Percentiles rank a stretch among this genome's conserved stretches.
phyloP scores from a whole-genome alignment of 73 alveolate genomes.

The Blepharisma japonicum region DNA sequence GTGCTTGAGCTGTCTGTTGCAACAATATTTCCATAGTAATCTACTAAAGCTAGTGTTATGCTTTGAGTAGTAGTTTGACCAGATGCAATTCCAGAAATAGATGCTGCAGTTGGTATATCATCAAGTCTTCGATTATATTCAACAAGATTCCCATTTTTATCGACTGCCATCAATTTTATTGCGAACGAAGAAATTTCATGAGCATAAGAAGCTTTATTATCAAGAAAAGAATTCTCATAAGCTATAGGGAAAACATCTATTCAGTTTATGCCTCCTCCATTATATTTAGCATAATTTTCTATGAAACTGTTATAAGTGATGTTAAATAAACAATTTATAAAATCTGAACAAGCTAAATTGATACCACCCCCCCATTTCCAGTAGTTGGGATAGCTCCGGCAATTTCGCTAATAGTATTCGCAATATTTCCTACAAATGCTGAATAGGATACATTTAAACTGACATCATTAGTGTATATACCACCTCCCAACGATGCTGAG shows the following conservation, averaged over 20 bases:
- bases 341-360: too few relatives aligned
- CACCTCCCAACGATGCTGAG: background rate
- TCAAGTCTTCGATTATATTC: too few relatives aligned
- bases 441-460: too few relatives aligned
- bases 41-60: background rate
- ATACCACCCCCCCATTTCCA: too few relatives aligned
- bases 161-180: background rate
- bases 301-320: background rate
- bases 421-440: too few relatives aligned
- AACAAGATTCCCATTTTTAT: too few relatives aligned
- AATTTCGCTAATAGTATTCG: too few relatives aligned
- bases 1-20: slow-evolving; percentile 8
- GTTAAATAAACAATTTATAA: background rate
- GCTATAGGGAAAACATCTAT: background rate
- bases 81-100: background rate
- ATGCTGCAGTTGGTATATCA: too few relatives aligned
- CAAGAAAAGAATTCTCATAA: background rate
- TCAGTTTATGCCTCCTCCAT: slow-evolving; percentile 27
- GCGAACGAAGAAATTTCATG: background rate
- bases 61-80: background rate
- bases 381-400: too few relatives aligned
- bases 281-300: background rate
- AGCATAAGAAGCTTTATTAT: slow-evolving; percentile 3
- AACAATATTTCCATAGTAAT: background rate
- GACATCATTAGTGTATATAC: too few relatives aligned